A percentile compares a stretch with the other conserved stretches of the same genome.
Evolutionary conservation across 768 basidiomycete genomes (phyloP).

Genomic region (Termitomyces sp.): DNA sequence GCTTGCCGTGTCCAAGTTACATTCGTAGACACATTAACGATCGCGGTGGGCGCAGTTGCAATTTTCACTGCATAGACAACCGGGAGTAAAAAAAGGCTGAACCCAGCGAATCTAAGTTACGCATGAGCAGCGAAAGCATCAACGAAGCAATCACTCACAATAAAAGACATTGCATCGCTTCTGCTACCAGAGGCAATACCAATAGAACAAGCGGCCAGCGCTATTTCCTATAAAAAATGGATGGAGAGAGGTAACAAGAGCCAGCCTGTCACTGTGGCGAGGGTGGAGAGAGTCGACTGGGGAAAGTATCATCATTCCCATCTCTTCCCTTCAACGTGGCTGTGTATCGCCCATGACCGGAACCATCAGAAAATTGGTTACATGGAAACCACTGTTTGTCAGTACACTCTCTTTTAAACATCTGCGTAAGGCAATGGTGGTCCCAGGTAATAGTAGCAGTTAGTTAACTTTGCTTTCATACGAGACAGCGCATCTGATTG

Average conservation of each 20-base stretch:
- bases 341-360: neutral
- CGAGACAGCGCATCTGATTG: no score
- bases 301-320: neutral
- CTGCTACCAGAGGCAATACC: constrained; percentile 7
- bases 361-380: neutral
- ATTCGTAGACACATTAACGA: neutral
- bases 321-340: neutral
- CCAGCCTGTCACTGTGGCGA: constrained; percentile 2
- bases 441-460: no score
- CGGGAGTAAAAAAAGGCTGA: neutral
- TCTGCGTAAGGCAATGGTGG: neutral
- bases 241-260: neutral
- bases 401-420: neutral
- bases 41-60: neutral
- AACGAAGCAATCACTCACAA: neutral
- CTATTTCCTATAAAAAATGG: neutral
- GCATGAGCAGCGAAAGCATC: neutral
- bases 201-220: constrained; percentile 10
- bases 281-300: neutral
- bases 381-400: neutral
- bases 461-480: no score
- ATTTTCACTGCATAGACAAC: neutral
- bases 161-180: constrained; percentile 9
- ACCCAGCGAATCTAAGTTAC: neutral
- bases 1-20: constrained; percentile 3